Evolutionary conservation across 1,284 basidiomycete genomes (phyloP), one percentile per base, ranked within the genome.

Genomic region (Microbotryum saponariae): DNA sequence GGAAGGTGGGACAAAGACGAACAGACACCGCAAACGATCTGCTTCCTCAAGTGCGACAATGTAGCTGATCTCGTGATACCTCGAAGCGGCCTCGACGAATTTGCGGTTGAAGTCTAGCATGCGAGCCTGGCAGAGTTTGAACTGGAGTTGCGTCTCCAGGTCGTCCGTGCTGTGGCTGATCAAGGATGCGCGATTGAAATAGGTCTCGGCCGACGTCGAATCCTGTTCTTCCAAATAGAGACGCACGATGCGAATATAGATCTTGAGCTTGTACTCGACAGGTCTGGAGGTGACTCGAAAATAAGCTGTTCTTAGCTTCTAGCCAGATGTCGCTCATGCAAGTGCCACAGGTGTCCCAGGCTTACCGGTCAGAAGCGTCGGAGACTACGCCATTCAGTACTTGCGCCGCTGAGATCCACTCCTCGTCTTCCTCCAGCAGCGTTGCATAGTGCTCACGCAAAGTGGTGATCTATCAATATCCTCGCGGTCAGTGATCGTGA

Each of bases 171-270:
- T 83, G 74, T 91, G 88, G 44, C 91, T 85, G 31, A 97, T 82
- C 46, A 91, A 82, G 12, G 89, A 88, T n/a, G 96, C 94, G 57
- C 94, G 88, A 72, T 93, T 94, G 75, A 96, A 92, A 76, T 91
- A 97, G 7, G 89, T 88, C 74, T 98, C 94, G 46, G 96, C 96
- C 74, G 89, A 88, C 0, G 91, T 87, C 1, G 88, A 88, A 71
- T 96, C 90, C 73, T 91, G 90, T 48, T 96, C 93, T 79, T 97
- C 93, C 45, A 98, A 82, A n/a, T 94, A 81, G 5, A 98, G 81
- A 23, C 94, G 86, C 45, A 97, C 89, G 68, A 98, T 96, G 59
- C 91, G 87, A 64, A 98, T 86, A 74, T 97, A 94, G 49, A 96
- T 82, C 23, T 83, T 82, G 42, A 97, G 83, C 77, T 92, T 96